Base-by-base conservation (phyloP, 1,284 basidiomycete genomes). In the Ustilago cynodontis region DNA sequence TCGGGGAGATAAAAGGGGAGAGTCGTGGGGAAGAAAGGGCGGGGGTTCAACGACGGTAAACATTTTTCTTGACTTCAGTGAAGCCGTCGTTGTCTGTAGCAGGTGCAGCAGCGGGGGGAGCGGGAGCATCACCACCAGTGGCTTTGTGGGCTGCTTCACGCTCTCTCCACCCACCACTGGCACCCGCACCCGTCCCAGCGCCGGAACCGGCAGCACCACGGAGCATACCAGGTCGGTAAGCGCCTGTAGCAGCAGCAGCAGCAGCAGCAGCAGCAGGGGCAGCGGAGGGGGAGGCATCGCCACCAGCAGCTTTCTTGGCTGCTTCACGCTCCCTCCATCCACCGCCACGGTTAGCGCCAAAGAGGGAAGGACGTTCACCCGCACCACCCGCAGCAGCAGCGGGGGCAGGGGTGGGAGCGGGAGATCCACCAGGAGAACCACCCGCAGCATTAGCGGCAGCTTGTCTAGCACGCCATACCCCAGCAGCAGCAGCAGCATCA, bases 1-100 rank as follows among this genome's bases (percentile, higher is more conserved):
- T n/a, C 18, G 37, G 13, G 37, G 37, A n/a, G 41, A 14, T 18
- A 8, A 20, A 7, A 22, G 6, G 41, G 3, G 41, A 43, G 41
- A 6, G 20, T 33, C 11, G 31, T 5, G 31, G 31, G 11, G 14
- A 37, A 13, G 35, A 3, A 37, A 20, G 39, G 13, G 20, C 8
- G 11, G 20, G 16, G 16, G 11, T 71, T 39, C 37, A 73, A 50
- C 75, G 75, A 41, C 75, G 70, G 64, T 73, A 73, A 52, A 61
- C 71, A 53, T 31, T 64, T 43, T 71, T 72, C 65, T 76, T 72
- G 63, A 80, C 75, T 51, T 73, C 72, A 43, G 78, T 80, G 62
- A 80, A 80, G 13, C 78, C 78, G 33, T 80, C 78, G 57, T 66
- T 66, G 62, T 70, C 70, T 16, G 65, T 33, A 3, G 66, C 58